Conservation (phyloP, 805 yeast species). For the Zygosaccharomyces siamensis region DNA sequence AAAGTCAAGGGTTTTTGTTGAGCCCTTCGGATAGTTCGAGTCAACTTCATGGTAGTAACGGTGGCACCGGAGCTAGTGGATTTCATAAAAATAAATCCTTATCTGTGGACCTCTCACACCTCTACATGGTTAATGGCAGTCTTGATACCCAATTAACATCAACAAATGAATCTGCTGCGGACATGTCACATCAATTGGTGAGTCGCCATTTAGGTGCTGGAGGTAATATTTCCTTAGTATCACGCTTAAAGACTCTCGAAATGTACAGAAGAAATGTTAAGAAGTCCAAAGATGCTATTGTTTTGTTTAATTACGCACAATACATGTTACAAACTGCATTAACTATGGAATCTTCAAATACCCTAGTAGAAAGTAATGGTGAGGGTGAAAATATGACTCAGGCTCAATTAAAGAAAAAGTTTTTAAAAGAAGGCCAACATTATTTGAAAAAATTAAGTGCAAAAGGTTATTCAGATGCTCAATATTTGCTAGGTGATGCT, state of each 20-base stretch:
- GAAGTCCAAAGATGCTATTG: constrained; percentile 76
- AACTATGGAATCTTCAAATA: constrained; percentile 40
- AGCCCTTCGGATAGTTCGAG: constrained; percentile 11
- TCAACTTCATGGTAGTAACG: constrained; percentile 4
- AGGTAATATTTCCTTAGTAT: constrained; percentile 47
- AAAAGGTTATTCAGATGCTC: constrained; percentile 84
- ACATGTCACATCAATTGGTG: constrained; percentile 48
- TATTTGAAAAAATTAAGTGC: constrained; percentile 69
- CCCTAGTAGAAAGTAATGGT: constrained; percentile 2
- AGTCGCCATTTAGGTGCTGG: constrained; percentile 51
- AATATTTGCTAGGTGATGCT: constrained; percentile 87
- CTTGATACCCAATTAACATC: constrained; percentile 36
- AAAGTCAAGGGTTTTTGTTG: constrained; percentile 5
- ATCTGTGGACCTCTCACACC: constrained; percentile 41
- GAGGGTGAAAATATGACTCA: constrained; percentile 13
- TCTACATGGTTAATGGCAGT: constrained; percentile 35
- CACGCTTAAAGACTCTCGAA: constrained; percentile 79
- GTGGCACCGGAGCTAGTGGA: not conserved
- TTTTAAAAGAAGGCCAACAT: constrained; percentile 70
- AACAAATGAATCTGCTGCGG: constrained; percentile 42
- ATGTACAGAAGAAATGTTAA: constrained; percentile 82
- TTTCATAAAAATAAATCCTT: constrained; percentile 27
- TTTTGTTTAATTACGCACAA: constrained; percentile 88
- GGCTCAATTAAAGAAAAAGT: constrained; percentile 43
- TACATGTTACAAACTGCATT: constrained; percentile 83